phyloP scores from a whole-genome alignment of 768 basidiomycete genomes.

The Mycena vitilis region DNA sequence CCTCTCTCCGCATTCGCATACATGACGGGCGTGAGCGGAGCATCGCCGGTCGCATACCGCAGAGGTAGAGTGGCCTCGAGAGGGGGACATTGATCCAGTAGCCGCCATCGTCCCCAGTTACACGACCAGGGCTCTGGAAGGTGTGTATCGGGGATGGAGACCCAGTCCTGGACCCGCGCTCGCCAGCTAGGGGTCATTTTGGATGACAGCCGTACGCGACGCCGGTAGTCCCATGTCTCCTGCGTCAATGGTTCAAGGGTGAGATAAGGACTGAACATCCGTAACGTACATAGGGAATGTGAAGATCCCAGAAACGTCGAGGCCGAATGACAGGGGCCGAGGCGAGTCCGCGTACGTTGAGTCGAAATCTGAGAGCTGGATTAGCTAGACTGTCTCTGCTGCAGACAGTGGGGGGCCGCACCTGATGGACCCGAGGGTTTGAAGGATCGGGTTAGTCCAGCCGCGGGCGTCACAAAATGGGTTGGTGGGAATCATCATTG shows the following conservation, averaged over 20 bases:
- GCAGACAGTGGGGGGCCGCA: too few species aligned
- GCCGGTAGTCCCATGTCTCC: not conserved
- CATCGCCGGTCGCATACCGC: constrained; percentile 5
- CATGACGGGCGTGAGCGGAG: not conserved
- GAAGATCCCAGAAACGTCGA: constrained; percentile 9
- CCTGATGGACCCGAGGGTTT: too few species aligned
- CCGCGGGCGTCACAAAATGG: too few species aligned
- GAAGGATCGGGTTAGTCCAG: too few species aligned
- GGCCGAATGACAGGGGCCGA: constrained; percentile 5
- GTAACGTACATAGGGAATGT: constrained; percentile 6
- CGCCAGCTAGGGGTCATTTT: not conserved
- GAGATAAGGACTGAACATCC: too few species aligned
- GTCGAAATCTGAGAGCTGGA: too few species aligned
- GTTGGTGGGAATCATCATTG: too few species aligned
- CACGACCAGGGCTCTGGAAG: constrained; percentile 9
- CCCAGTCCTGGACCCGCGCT: not conserved
- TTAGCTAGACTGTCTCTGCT: too few species aligned
- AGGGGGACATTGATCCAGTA: not conserved
- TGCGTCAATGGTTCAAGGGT: not conserved
- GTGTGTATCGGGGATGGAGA: not conserved
- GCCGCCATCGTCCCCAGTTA: not conserved
- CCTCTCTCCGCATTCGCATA: not conserved
- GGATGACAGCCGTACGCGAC: not conserved
- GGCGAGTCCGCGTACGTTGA: constrained; percentile 1
- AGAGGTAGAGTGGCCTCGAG: not conserved